A percentile compares a stretch with the other conserved stretches of the same genome.
Evolutionary conservation across 2,329 filamentous ascomycete genomes (phyloP).

Genomic region (Microcyclosporella mali): DNA sequence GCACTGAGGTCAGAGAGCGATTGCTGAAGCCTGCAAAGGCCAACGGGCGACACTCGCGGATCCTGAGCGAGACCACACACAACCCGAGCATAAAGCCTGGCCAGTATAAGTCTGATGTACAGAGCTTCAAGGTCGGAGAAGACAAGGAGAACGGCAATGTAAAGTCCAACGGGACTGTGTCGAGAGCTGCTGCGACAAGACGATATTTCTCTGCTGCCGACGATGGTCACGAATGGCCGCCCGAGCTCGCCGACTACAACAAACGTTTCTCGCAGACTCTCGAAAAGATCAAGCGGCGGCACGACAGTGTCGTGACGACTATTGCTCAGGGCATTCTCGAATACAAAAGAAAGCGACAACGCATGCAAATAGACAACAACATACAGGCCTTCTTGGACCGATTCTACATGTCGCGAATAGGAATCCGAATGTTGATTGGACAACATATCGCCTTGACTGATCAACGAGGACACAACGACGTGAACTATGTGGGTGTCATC

Average conservation of each 20-base stretch:
- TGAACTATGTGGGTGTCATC: conserved; percentile 95
- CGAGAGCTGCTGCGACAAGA: conserved; percentile 44
- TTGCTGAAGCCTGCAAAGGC: conserved; percentile 62
- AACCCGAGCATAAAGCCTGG: conserved; percentile 86
- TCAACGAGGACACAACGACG: conserved; percentile 81
- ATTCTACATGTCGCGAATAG: conserved; percentile 99
- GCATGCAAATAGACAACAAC: conserved; percentile 96
- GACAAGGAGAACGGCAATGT: conserved; percentile 44
- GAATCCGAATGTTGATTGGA: conserved; percentile 97
- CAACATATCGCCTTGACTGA: conserved; percentile 97
- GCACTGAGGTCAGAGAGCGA: conserved; percentile 68
- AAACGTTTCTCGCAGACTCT: conserved; percentile 80
- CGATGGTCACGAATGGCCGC: conserved; percentile 80
- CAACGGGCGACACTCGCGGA: conserved; percentile 54
- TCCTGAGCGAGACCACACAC: conserved; percentile 74
- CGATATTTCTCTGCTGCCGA: conserved; percentile 85
- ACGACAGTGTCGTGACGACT: conserved; percentile 95
- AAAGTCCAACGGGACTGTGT: conserved; percentile 43
- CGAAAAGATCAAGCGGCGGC: conserved; percentile 88
- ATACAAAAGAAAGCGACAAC: conserved; percentile 92
- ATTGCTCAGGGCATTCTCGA: conserved; percentile 97
- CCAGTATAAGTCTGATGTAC: conserved; percentile 63
- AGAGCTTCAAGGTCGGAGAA: conserved; percentile 40
- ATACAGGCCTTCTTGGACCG: conserved; percentile 97
- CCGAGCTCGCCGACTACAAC: conserved; percentile 91